Evolutionary conservation across 2,329 filamentous ascomycete genomes (phyloP), one percentile per base, ranked within the genome.

Genomic region (Penicillium rolfsii): DNA sequence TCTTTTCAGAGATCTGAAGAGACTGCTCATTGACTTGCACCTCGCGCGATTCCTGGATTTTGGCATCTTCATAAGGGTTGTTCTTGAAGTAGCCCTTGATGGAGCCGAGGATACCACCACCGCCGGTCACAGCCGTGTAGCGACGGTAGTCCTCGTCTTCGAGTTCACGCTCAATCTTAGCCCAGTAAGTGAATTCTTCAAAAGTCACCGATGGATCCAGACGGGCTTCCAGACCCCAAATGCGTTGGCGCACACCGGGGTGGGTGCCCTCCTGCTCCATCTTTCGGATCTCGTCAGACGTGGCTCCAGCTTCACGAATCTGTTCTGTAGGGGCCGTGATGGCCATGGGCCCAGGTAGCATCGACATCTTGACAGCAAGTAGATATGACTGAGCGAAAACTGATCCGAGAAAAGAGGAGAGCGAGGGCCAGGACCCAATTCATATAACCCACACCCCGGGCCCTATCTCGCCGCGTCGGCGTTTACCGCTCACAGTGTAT

Each of bases 211-310:
- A 68, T 19, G 60, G 60, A 45, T 71, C 69, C 33, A 60, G 33
- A 58, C 69, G 69, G 7, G 69, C 69, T 36, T 62, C 62, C 22
- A 70, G 53, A 46, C 69, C 69, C 65, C 67, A 71, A 9, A 55
- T 35, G 28, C 69, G 69, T 24, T 64, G 59, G 19, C 55, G 62
- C 6, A 64, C 55, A 6, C 54, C 57, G 1, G 41, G 33, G 33
- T 61, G 52, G n/a, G 19, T 8, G 35, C 49, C 55, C 14, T 38
- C 19, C 12, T 46, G n/a, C 19, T 50, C 48, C 49, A 58, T 49
- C 9, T 52, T 49, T 12, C 41, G 55, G 26, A 58, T 26, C 7
- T 61, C 59, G 1, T 55, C 59, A 1, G 30, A 14, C 3, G 26
- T 35, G 6, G 43, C 49, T 6, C 41, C 50, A 1, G 19, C 9